phyloP scores from a whole-genome alignment of 2,329 filamentous ascomycete species.

The Graphiopsis chlorocephala region DNA sequence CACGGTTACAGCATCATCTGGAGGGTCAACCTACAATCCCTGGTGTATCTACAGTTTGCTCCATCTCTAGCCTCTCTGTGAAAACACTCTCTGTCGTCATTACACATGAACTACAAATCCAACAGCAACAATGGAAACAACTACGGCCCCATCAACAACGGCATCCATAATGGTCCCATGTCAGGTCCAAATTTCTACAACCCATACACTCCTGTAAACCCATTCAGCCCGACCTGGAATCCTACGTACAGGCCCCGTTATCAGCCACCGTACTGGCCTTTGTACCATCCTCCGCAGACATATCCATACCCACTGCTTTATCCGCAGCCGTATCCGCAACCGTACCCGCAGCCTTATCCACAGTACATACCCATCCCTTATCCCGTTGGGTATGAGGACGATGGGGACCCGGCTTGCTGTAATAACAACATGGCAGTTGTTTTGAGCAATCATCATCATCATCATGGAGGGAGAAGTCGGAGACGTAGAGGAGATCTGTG shows the following conservation, averaged over 20 bases:
- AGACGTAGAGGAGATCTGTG: neutral
- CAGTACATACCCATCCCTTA: neutral
- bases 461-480: neutral
- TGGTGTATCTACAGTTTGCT: neutral
- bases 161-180: neutral
- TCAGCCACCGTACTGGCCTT: neutral
- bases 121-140: neutral
- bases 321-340: neutral
- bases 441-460: neutral
- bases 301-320: neutral
- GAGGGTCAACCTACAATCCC: neutral
- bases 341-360: neutral
- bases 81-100: neutral
- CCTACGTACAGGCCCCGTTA: neutral
- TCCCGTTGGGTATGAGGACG: neutral
- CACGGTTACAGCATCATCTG: neutral
- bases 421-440: neutral
- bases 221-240: neutral
- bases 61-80: neutral
- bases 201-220: neutral
- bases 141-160: neutral
- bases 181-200: neutral
- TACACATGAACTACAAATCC: neutral
- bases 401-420: neutral
- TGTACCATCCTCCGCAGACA: neutral